Percentiles rank a stretch among this genome's conserved stretches.
Evolutionary conservation across 2,329 filamentous ascomycete species (phyloP).

Genomic region (Cytospora paraplurivora): DNA sequence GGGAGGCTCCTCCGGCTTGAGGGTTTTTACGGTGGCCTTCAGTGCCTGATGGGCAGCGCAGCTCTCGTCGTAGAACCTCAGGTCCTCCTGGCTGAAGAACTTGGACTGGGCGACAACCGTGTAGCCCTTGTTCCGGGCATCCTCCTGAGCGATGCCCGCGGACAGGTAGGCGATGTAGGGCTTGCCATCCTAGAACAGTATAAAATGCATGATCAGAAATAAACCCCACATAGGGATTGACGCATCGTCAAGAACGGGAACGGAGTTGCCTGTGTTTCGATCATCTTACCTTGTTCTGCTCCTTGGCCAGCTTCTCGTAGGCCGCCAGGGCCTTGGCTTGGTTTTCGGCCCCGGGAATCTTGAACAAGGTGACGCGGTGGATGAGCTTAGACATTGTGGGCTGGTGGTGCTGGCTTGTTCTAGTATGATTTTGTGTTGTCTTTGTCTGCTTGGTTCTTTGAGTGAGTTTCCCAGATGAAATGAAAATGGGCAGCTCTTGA

Average conservation of each 20-base stretch:
- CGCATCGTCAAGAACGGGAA: not conserved
- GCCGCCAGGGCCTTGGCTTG: slow-evolving; percentile 48
- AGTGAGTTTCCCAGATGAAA: not conserved
- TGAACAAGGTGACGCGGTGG: slow-evolving; percentile 57
- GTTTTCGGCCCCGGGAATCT: slow-evolving; percentile 48
- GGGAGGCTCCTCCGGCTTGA: slow-evolving; percentile 40
- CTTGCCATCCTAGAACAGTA: slow-evolving; percentile 60
- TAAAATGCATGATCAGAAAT: not conserved
- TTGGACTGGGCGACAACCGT: slow-evolving; percentile 64
- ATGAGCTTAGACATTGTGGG: slow-evolving; percentile 46
- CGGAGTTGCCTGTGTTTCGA: not conserved
- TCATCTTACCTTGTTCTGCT: slow-evolving; percentile 45
- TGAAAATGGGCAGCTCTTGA: not conserved
- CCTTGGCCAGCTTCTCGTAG: slow-evolving; percentile 45
- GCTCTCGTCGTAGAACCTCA: slow-evolving; percentile 68
- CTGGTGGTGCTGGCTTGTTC: not conserved
- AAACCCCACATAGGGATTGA: not conserved
- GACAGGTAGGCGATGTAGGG: slow-evolving; percentile 65
- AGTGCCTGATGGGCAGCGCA: slow-evolving; percentile 48
- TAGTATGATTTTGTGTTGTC: not conserved
- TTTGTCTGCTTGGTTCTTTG: not conserved
- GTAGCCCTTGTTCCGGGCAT: slow-evolving; percentile 65
- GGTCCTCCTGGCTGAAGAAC: slow-evolving; percentile 66
- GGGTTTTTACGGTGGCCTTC: slow-evolving; percentile 39
- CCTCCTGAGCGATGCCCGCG: slow-evolving; percentile 55